Percentiles rank a stretch among this genome's conserved stretches.
These are phyloP conservation scores for Helicocarpus griseus DNA, from an alignment of 2,329 filamentous ascomycete species.

Conservation along the genomic window DNA sequence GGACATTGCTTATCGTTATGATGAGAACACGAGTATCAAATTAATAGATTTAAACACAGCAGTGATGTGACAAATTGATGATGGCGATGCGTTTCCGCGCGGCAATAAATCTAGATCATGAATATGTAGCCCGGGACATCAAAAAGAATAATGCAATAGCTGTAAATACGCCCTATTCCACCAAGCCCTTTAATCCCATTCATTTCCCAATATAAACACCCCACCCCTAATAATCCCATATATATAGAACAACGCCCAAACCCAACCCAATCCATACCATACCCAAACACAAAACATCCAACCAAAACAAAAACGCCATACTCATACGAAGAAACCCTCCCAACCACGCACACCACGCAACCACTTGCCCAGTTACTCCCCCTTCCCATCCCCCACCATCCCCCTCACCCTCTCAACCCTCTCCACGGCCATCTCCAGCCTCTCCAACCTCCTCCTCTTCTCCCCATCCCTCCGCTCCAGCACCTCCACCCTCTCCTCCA, in stretches of 20 bases:
- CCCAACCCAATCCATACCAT: not conserved
- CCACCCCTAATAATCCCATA: not conserved
- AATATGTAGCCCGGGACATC: too few relatives aligned
- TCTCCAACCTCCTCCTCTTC: slow-evolving; percentile 43
- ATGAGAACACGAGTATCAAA: too few relatives aligned
- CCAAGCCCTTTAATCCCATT: too few relatives aligned
- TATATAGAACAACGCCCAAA: too few relatives aligned
- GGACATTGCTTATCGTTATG: too few relatives aligned
- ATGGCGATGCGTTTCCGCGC: too few relatives aligned
- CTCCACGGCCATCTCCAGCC: slow-evolving; percentile 47
- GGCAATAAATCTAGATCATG: too few relatives aligned
- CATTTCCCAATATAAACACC: too few relatives aligned
- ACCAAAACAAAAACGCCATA: not conserved
- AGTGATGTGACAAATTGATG: too few relatives aligned
- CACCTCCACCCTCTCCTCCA: slow-evolving; percentile 39
- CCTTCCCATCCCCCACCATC: slow-evolving; percentile 32
- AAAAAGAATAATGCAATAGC: too few relatives aligned
- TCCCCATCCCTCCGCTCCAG: slow-evolving; percentile 38
- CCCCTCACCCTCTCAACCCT: slow-evolving; percentile 49
- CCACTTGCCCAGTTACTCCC: not conserved
- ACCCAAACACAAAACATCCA: not conserved
- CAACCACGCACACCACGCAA: not conserved
- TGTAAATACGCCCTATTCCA: too few relatives aligned
- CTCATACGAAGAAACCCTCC: not conserved
- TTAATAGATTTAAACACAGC: too few relatives aligned